Evolutionary conservation across 805 yeast genomes (phyloP).

Genomic region (Suhomyces sp.): DNA sequence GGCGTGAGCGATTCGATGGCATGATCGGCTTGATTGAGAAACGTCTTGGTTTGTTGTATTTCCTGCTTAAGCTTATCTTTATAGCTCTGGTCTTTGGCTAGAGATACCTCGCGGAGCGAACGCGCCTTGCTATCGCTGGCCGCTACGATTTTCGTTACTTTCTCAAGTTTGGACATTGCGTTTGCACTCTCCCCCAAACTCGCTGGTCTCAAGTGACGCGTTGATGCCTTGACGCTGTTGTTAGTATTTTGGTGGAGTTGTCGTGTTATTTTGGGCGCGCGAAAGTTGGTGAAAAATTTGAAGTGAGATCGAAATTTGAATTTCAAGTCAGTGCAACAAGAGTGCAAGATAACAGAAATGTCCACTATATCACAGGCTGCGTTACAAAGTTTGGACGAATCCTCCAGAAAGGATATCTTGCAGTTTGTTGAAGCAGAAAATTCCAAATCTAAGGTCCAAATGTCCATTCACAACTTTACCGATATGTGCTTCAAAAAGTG

Average conservation of each 20-base stretch:
- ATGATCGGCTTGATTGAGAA: slow-evolving; percentile 20
- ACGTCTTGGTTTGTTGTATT: slow-evolving; percentile 16
- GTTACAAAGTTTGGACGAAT: slow-evolving; percentile 52
- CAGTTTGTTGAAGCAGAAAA: slow-evolving; percentile 79
- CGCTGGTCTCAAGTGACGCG: background rate
- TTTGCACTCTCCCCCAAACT: background rate
- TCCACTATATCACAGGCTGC: slow-evolving; percentile 35
- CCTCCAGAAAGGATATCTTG: slow-evolving; percentile 69
- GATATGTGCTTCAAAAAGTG: slow-evolving; percentile 91
- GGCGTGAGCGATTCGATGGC: slow-evolving; percentile 14
- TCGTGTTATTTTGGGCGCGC: background rate
- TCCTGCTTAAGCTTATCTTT: slow-evolving; percentile 16
- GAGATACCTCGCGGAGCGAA: background rate
- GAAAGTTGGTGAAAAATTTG: background rate
- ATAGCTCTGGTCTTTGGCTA: slow-evolving; percentile 11
- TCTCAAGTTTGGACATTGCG: slow-evolving; percentile 6
- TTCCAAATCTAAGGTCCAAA: slow-evolving; percentile 82
- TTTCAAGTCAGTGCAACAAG: background rate
- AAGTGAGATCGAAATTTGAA: background rate
- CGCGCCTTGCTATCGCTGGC: background rate
- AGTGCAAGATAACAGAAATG: slow-evolving; percentile 16
- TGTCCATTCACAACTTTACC: slow-evolving; percentile 83
- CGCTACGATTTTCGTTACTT: background rate
- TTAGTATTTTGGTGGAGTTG: background rate
- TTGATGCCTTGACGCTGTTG: background rate